Conservation (phyloP, 768 basidiomycete species). For the Suillus variegatus region DNA sequence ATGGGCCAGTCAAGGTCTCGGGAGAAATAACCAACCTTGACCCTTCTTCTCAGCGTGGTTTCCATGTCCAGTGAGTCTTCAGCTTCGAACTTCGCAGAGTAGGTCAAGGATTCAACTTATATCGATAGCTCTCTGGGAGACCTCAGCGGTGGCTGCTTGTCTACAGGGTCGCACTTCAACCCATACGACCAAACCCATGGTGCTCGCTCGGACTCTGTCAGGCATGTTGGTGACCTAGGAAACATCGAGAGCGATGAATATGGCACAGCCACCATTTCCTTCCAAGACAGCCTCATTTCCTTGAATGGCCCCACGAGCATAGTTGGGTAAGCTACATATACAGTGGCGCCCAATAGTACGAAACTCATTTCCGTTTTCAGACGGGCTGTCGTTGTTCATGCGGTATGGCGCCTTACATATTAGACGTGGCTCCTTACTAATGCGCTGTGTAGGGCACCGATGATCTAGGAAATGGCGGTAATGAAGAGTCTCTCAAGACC, state of each 20-base stretch:
- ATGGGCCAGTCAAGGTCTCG: conserved; percentile 57
- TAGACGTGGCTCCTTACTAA: conserved; percentile 12
- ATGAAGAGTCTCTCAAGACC: conserved; percentile 72
- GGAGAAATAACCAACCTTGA: conserved; percentile 65
- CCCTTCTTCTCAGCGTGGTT: conserved; percentile 61
- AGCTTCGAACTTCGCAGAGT: background rate
- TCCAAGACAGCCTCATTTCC: conserved; percentile 62
- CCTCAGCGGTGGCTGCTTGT: conserved; percentile 61
- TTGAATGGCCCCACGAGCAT: conserved; percentile 70
- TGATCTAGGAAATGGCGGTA: conserved; percentile 72
- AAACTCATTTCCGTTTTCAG: conserved; percentile 31
- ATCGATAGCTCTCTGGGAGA: conserved; percentile 51
- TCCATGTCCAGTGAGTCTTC: conserved; percentile 74
- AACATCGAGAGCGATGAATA: conserved; percentile 64
- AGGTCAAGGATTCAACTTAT: conserved; percentile 21
- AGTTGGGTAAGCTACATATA: conserved; percentile 53
- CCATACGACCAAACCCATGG: conserved; percentile 68
- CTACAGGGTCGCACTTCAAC: conserved; percentile 80
- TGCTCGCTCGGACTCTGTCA: conserved; percentile 48
- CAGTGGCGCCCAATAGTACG: conserved; percentile 8
- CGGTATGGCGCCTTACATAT: conserved; percentile 36
- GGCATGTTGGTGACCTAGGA: conserved; percentile 79
- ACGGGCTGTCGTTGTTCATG: conserved; percentile 76
- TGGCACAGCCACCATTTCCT: conserved; percentile 58
- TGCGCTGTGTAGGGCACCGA: conserved; percentile 57